Percentiles rank a stretch among this genome's conserved stretches.
phyloP scores from a whole-genome alignment of 1,284 basidiomycete genomes.

The Trichosporon sp. region DNA sequence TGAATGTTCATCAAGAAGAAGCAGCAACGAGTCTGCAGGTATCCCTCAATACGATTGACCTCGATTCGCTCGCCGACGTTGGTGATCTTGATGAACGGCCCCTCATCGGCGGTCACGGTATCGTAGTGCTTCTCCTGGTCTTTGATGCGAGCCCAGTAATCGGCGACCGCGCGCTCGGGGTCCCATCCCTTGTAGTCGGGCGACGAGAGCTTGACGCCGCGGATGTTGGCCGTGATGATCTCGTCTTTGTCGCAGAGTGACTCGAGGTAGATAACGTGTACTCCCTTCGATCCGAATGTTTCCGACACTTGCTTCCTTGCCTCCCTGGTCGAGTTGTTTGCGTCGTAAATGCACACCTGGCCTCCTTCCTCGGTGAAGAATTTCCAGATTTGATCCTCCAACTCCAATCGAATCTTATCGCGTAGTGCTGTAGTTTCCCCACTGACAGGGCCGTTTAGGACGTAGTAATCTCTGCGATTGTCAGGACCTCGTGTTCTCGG shows the following conservation, averaged over 20 bases:
- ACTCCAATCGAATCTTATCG: conserved; percentile 65
- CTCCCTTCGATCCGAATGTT: conserved; percentile 73
- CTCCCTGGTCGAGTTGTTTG: conserved; percentile 82
- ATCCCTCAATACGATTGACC: conserved; percentile 64
- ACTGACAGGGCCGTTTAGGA: conserved; percentile 2
- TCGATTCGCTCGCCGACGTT: conserved; percentile 95
- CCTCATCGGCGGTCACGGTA: conserved; percentile 54
- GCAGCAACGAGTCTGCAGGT: conserved; percentile 64
- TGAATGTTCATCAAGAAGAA: conserved; percentile 96
- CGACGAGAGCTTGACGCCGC: conserved; percentile 95
- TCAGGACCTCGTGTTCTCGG: conserved; percentile 54
- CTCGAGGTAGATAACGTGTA: conserved; percentile 90
- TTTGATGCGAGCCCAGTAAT: conserved; percentile 84
- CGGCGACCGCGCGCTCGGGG: conserved; percentile 79
- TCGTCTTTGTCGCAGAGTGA: conserved; percentile 81
- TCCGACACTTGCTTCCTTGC: conserved; percentile 67
- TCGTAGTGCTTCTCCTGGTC: conserved; percentile 86
- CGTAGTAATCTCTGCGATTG: conserved; percentile 1
- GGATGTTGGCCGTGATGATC: conserved; percentile 88
- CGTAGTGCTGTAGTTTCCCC: conserved; percentile 72
- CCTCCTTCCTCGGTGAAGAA: conserved; percentile 73
- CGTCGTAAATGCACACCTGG: conserved; percentile 97
- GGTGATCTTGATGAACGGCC: conserved; percentile 92
- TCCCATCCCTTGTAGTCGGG: conserved; percentile 94
- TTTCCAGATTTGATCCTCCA: conserved; percentile 81